Percentiles rank a stretch among this genome's conserved stretches.
Evolutionary conservation across 2,329 filamentous ascomycete genomes (phyloP).

Genomic region (Penicillium sp.): DNA sequence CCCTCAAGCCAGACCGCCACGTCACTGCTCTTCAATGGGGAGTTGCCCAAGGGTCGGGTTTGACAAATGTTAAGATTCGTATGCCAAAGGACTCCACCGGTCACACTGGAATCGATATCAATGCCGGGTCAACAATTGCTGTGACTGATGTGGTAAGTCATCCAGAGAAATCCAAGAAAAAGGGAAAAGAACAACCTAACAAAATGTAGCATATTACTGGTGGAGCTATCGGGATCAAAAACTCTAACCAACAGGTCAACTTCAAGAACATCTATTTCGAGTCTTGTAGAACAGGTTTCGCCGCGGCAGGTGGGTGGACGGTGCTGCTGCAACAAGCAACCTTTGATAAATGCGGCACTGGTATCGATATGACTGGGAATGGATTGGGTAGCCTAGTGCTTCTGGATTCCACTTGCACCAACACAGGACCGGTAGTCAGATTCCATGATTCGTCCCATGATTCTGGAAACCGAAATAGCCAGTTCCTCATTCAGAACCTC

Average conservation of each 20-base stretch:
- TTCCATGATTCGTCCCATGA: conserved; percentile 33
- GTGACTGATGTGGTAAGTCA: conserved; percentile 28
- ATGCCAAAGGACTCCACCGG: conserved; percentile 30
- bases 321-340: conserved; percentile 27
- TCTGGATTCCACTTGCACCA: conserved; percentile 28
- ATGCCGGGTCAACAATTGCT: conserved; percentile 27
- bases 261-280: conserved; percentile 56
- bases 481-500: conserved; percentile 30
- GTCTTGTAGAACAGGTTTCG: conserved; percentile 56
- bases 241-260: conserved; percentile 34
- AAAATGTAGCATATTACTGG: conserved; percentile 24
- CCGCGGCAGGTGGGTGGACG: conserved; percentile 34
- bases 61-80: conserved; percentile 33
- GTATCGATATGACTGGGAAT: conserved; percentile 31
- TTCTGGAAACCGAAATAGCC: conserved; percentile 25
- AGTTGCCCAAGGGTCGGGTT: conserved; percentile 33
- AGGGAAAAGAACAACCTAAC: conserved; percentile 5
- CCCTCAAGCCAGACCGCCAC: conserved; percentile 13
- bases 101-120: conserved; percentile 31
- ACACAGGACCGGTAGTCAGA: conserved; percentile 25
- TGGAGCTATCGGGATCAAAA: conserved; percentile 29
- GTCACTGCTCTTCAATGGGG: conserved; percentile 36
- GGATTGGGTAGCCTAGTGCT: conserved; percentile 28
- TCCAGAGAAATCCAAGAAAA: not conserved
- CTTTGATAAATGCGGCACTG: conserved; percentile 29